Evolutionary conservation across 306 rosid genomes (phyloP), one percentile per base, ranked within the genome.

Genomic region (Acacia confusa): DNA sequence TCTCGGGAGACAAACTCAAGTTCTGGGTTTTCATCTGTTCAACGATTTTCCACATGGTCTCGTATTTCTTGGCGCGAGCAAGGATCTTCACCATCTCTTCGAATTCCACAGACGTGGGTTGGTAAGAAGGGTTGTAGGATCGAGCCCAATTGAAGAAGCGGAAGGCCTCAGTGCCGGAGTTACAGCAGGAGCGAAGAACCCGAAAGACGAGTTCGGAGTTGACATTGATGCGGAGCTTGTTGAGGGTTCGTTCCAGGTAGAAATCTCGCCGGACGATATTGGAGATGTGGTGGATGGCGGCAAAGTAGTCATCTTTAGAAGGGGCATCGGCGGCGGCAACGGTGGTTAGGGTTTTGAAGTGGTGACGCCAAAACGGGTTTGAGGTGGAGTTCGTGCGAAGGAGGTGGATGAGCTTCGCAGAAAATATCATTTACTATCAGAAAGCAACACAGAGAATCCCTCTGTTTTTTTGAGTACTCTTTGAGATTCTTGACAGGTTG

Each of bases 71-170:
- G 81, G 95, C 48, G 7, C 87, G 79, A 3, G 97, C 92, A 22
- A 95, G 97, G 67, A 84, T 90, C 43, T 85, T 88, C 80, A 86
- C 82, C 81, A 95, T 94, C 87, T 95, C 92, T 79, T 95, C 97
- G 85, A 89, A 84, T 52, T 95, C 98, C 22, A 92, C 79, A n/a
- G 97, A 88, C 41, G 97, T 95, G 9, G 98, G 98, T 4, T 75
- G 53, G 87, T 92, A 92, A 50, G 83, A 34, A 16, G 97, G 89
- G 81, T 82, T 85, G 68, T 83, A 83, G 43, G 95, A 47, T 30
- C 88, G 93, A 3, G 92, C 98, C 98, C 98, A 95, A 61, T 91
- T 89, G 92, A 95, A 95, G 90, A 95, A 95, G 40, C 97, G 97
- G 79, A 91, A 89, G 72, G 97, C 83, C 53, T 89, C 95, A 1